phyloP scores from a whole-genome alignment of 805 yeast genomes.

The Candida endomychidarum region DNA sequence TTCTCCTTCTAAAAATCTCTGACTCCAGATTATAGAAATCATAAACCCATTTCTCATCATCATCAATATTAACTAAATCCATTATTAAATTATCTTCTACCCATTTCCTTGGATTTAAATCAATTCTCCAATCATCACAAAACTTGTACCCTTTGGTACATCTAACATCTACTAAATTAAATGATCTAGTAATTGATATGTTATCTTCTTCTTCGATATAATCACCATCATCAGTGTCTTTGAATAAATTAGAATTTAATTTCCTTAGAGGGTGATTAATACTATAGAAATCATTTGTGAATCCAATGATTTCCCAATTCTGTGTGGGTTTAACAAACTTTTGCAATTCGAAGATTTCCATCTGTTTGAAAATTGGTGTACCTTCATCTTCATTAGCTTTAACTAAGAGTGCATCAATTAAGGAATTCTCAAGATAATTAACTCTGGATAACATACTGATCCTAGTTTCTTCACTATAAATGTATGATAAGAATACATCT shows the following conservation, averaged over 20 bases:
- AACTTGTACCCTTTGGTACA: constrained; percentile 67
- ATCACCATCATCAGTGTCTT: constrained; percentile 17
- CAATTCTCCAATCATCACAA: constrained; percentile 60
- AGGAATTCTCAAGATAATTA: constrained; percentile 46
- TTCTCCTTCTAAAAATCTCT: constrained; percentile 55
- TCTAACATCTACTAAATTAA: constrained; percentile 33
- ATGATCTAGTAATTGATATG: constrained; percentile 11
- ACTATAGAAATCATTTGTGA: constrained; percentile 53
- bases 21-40: constrained; percentile 43
- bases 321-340: constrained; percentile 45
- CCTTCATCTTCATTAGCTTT: constrained; percentile 15
- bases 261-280: constrained; percentile 36
- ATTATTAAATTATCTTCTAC: constrained; percentile 48
- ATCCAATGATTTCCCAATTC: constrained; percentile 67
- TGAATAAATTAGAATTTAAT: constrained; percentile 15
- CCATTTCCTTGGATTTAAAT: constrained; percentile 66
- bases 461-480: constrained; percentile 67
- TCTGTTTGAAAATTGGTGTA: constrained; percentile 33
- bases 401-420: constrained; percentile 18
- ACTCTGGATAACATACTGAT: constrained; percentile 47
- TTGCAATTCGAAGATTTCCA: constrained; percentile 72
- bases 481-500: constrained; percentile 42
- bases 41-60: constrained; percentile 84
- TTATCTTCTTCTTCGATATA: constrained; percentile 18
- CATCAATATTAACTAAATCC: constrained; percentile 60